Percentiles rank a stretch among this genome's conserved stretches.
These are phyloP conservation scores for Jasminum sambac DNA, from an alignment of 257 asterid species.

Conservation along the genomic window DNA sequence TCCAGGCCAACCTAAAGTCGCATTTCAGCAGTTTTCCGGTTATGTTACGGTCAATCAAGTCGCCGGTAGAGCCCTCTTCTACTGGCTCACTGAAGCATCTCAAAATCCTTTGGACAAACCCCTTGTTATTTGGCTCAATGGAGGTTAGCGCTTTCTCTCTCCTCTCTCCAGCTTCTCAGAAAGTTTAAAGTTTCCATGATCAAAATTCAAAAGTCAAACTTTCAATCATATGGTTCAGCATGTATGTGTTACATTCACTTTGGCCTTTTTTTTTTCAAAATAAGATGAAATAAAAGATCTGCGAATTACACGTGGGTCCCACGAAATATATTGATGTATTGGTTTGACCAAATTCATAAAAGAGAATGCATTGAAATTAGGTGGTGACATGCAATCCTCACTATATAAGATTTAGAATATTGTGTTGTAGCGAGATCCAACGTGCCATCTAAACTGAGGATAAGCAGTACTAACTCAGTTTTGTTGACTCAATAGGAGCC, in stretches of 20 bases:
- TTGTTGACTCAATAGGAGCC: not conserved
- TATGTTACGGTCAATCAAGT: constrained; percentile 69
- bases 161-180: not conserved
- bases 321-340: no score
- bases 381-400: no score
- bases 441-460: no score
- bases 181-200: no score
- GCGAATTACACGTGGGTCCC: no score
- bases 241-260: no score
- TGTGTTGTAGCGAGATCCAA: no score
- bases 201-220: not conserved
- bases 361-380: no score
- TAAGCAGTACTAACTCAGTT: not conserved
- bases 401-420: no score
- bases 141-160: constrained; percentile 49
- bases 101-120: constrained; percentile 54
- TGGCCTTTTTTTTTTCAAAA: no score
- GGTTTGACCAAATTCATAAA: no score
- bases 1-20: constrained; percentile 87
- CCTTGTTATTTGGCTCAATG: constrained; percentile 91
- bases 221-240: not conserved
- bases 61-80: constrained; percentile 87
- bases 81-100: constrained; percentile 83
- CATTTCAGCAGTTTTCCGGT: constrained; percentile 79
- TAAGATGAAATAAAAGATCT: no score